Conservation (phyloP, 2,329 filamentous ascomycete genomes). For the Diplocarpon rosae region DNA sequence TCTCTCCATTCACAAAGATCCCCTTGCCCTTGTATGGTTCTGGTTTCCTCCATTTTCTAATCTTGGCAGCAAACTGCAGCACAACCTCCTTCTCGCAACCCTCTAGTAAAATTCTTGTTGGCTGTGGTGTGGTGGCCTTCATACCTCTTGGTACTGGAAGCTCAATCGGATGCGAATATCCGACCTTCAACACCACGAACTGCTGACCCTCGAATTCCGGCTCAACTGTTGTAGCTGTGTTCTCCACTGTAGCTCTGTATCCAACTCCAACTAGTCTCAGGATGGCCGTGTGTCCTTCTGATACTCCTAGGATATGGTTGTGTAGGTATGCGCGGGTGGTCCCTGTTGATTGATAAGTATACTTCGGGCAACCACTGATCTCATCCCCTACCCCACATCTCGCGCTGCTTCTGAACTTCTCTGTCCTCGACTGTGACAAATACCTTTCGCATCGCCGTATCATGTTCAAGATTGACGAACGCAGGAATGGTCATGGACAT, state of each 20-base stretch:
- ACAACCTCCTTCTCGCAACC: constrained; percentile 77
- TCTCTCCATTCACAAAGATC: constrained; percentile 96
- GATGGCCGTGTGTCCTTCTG: constrained; percentile 90
- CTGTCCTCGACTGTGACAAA: constrained; percentile 60
- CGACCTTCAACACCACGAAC: constrained; percentile 88
- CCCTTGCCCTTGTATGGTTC: constrained; percentile 99
- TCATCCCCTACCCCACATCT: constrained; percentile 64
- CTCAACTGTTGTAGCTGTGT: constrained; percentile 53
- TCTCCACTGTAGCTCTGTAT: constrained; percentile 81
- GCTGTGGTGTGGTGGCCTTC: constrained; percentile 77
- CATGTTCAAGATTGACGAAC: constrained; percentile 63
- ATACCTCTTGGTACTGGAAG: constrained; percentile 73
- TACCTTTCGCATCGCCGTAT: constrained; percentile 51
- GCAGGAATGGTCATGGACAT: constrained; percentile 68
- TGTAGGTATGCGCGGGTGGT: constrained; percentile 83
- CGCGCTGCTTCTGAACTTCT: constrained; percentile 62
- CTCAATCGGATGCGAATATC: constrained; percentile 93
- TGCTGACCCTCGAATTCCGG: constrained; percentile 70
- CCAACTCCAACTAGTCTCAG: constrained; percentile 89
- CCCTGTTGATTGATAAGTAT: constrained; percentile 39
- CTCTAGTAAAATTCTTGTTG: constrained; percentile 83
- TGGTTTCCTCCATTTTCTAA: constrained; percentile 77
- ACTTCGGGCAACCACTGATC: not conserved
- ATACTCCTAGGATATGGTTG: constrained; percentile 86
- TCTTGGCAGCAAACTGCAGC: constrained; percentile 82